phyloP scores from a whole-genome alignment of 2,329 filamentous ascomycete genomes.

The Aspergillus hortae region DNA sequence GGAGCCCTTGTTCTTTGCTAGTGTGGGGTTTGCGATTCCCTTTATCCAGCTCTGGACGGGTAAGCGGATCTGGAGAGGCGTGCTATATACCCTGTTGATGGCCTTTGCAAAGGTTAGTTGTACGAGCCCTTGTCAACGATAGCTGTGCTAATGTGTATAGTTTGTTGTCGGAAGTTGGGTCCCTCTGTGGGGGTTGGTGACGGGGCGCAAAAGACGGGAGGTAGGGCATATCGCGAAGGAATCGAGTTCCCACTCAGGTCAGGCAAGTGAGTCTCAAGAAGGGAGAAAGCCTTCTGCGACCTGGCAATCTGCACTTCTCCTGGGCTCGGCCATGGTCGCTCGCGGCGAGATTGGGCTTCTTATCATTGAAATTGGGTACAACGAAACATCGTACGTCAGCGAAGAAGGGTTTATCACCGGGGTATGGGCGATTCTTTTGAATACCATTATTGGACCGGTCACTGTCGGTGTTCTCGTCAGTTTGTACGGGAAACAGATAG shows the following conservation, averaged over 20 bases:
- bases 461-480: conserved; percentile 25
- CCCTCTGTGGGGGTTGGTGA: conserved; percentile 17
- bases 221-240: background rate
- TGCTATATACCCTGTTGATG: conserved; percentile 29
- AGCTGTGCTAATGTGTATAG: conserved; percentile 11
- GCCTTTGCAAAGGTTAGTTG: conserved; percentile 24
- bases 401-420: conserved; percentile 25
- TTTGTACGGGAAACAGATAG: conserved; percentile 18
- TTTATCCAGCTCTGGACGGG: conserved; percentile 32
- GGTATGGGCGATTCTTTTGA: conserved; percentile 31
- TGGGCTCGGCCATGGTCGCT: conserved; percentile 32
- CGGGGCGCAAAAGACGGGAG: background rate
- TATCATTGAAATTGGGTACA: conserved; percentile 23
- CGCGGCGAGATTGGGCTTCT: conserved; percentile 30
- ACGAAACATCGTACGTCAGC: conserved; percentile 32
- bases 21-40: conserved; percentile 31
- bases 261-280: background rate
- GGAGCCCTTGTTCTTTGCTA: conserved; percentile 31
- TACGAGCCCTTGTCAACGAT: background rate
- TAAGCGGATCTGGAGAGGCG: conserved; percentile 28
- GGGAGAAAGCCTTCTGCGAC: background rate
- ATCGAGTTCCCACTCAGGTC: background rate
- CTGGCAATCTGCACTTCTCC: conserved; percentile 21
- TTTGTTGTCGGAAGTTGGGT: conserved; percentile 28
- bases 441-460: conserved; percentile 30